Evolutionary conservation across 2,329 filamentous ascomycete species (phyloP), one percentile per base, ranked within the genome.

Genomic region (Aspergillus phoenicis): DNA sequence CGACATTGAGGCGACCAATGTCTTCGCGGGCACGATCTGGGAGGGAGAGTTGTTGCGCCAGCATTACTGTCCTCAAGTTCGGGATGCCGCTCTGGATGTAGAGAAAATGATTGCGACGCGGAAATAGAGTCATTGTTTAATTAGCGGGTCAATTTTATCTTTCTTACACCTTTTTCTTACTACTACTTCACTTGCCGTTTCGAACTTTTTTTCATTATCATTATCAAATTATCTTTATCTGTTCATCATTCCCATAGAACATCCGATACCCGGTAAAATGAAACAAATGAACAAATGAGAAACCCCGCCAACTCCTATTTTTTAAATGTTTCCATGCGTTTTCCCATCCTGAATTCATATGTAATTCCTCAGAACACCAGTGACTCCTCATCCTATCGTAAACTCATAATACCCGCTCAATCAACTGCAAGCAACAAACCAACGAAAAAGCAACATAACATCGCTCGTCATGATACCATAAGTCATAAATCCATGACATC

Each of bases 1-100:
- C 28, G 91, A 89, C 65, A 85, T 96, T 3, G 94, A 97, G 77
- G 88, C 86, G 7, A 93, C 89, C 67, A 98, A 98, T 78, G 93
- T 94, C 0, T 96, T 95, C 77, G 91, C 93, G 0, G 87, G 88
- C 4, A 97, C 92, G 0, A 84, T 96, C 0, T 99, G 94, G 95
- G 95, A 98, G 74, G 93, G 91, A 0, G 95, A 98, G 79, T 73
- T 99, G 60, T 75, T 99, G 69, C 84, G 89, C 72, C 84, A 85
- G 67, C 95, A 99, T 79, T 99, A 91, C 74, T 93, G 90, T 68
- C 94, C 93, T 6, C 89, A 89, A 71, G 90, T 99, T 1, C 84
- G 91, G 66, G 91, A 96, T 70, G 89, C 89, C 1, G 81, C 90
- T 4, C 84, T 85, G 75, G 76, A 84, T 48, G 79, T 93, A 73